These are phyloP conservation scores for Medicago arabica DNA, from an alignment of 306 rosid species.

Conservation along the genomic window DNA sequence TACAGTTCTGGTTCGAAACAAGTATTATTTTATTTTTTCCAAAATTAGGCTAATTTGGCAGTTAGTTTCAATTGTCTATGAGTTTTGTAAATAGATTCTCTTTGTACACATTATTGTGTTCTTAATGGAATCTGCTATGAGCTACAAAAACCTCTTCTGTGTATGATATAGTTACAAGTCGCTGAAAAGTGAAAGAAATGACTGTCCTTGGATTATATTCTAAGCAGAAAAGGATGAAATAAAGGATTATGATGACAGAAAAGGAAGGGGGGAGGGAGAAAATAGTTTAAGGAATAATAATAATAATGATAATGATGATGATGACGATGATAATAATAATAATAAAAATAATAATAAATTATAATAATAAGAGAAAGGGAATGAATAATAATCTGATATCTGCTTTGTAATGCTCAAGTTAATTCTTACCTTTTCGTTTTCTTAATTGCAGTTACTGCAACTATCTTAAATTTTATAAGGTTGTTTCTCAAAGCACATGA, in stretches of 20 bases:
- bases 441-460: constrained; percentile 73
- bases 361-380: constrained; percentile 26
- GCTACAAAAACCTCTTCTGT: not conserved
- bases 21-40: not conserved
- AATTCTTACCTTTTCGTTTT: constrained; percentile 41
- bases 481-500: constrained; percentile 91
- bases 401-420: constrained; percentile 37
- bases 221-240: constrained; percentile 12
- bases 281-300: constrained; percentile 8
- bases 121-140: constrained; percentile 10
- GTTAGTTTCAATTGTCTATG: constrained; percentile 10
- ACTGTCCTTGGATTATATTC: constrained; percentile 3
- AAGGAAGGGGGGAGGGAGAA: constrained; percentile 16
- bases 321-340: not conserved
- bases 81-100: not conserved
- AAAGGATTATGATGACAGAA: not conserved
- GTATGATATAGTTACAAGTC: not conserved
- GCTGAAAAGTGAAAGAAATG: constrained; percentile 14
- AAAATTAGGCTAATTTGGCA: constrained; percentile 31
- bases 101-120: constrained; percentile 6
- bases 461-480: constrained; percentile 81
- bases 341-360: not conserved
- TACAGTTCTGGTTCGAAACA: constrained; percentile 13
- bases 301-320: not conserved
- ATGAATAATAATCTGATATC: not conserved